Evolutionary conservation across 2,329 filamentous ascomycete species (phyloP), one percentile per base, ranked within the genome.

Genomic region (Botrytis hyacinthi): DNA sequence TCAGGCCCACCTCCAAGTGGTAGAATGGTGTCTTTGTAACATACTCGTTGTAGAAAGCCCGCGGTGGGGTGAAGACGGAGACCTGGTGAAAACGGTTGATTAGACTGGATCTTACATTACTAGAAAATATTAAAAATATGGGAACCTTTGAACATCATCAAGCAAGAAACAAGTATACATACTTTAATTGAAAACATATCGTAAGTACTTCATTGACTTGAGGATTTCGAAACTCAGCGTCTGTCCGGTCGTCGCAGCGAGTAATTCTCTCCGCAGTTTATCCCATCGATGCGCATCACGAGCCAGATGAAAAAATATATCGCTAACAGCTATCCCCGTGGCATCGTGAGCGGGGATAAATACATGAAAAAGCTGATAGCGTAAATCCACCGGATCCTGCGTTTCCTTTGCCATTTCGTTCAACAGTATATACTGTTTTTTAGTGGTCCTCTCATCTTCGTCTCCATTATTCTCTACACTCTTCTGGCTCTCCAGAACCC

Each of bases 321-420:
- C 62, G 9, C 37, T 40, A 29, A 74, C 26, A 16, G 60, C 20
- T 18, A 63, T 16, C 5, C 46, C 29, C 6, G 26, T 51, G 1
- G 54, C 42, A 46, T 72, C 57, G 4, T 22, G 32, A 8, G 63
- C 63, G 3, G 70, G 70, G 0, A 70, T n/a, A 8, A 72, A 61
- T 1, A 66, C n/a, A n/a, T 66, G 5, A 2, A 66, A 20, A 51
- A 65, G 32, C 16, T 74, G 70, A 66, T 54, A 66, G 14, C 63
- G 70, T 5, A 72, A 62, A n/a, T 54, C 29, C 4, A 72, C 35
- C 0, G 51, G 54, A 44, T 74, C 69, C 4, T 46, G 62, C 1
- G 37, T 72, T 48, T 74, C 32, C n/a, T 72, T 69, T 20, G 62
- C 51, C 54, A 74, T 72, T 44, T 72, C 51, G 6, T 74, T 60